Base-by-base conservation (phyloP, 1,284 basidiomycete genomes). In the Boletus mariae region DNA sequence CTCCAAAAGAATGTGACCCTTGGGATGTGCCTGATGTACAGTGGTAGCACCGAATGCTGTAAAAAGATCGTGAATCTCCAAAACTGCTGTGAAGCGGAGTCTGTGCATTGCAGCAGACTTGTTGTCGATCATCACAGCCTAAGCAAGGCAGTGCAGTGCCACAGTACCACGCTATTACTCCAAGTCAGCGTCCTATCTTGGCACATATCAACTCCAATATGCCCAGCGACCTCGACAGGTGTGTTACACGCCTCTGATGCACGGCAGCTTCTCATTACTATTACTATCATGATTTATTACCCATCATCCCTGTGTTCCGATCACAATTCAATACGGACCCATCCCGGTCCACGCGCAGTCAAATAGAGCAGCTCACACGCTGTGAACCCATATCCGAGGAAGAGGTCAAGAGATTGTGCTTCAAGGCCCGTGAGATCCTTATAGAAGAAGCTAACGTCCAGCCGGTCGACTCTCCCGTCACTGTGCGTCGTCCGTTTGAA, bases 371-470 rank as follows among this genome's bases (percentile, higher is more conserved):
- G 70, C 83, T 97, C 48, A 84, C 85, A 67, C 85, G 89, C 59
- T 97, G 94, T 74, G 92, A 96, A 67, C 87, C 89, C 53, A 94
- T 98, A 62, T 90, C 92, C 20, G 94, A 98, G 71, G 87, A 91
- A 57, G 85, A 94, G 62, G 94, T 97, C 58, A 95, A 96, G 68
- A 80, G 89, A 62, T 80, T 99, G 29, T 99, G 96, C 71, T 77
- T 94, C 61, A 97, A 96, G 68, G 96, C 96, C 20, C 83, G 95
- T 57, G 96, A 98, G 74, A 96, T 98, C 56, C 76, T 96, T 31
- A 92, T 99, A 63, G 96, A 98, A 73, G 96, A 99, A 73, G 94
- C 90, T 7, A 99, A 99, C 68, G 93, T 99, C 2, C 95, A 98
- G 72, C 86, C 90, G 63, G 92, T 99, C 26, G 94, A 98, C 75